Conservation (phyloP, 176 grass and related monocot species). For the Canna indica region DNA sequence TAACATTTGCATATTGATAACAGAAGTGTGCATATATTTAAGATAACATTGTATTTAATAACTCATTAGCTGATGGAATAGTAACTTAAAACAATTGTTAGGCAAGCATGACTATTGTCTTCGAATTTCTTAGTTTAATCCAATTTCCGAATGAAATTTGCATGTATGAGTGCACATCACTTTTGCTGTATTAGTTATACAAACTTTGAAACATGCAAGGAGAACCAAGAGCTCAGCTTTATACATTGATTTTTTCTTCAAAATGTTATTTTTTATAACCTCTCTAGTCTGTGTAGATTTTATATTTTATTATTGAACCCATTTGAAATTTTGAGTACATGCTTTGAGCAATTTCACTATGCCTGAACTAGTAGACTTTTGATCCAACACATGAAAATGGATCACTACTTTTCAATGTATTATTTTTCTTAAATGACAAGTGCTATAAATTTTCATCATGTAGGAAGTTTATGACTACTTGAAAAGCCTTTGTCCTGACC, state of each 20-base stretch:
- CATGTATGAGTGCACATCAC: not conserved
- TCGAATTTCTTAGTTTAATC: not conserved
- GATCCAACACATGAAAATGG: not conserved
- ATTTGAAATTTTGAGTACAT: not conserved
- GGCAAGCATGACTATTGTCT: not conserved
- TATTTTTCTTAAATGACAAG: not conserved
- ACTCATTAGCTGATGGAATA: not conserved
- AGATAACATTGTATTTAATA: no score
- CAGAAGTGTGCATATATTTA: no score
- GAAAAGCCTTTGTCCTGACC: slow-evolving; percentile 95
- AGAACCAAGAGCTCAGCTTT: not conserved
- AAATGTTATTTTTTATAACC: not conserved
- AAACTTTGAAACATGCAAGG: not conserved
- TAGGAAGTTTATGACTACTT: slow-evolving; percentile 98
- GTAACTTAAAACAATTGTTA: not conserved
- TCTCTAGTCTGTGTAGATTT: not conserved
- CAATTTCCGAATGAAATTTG: not conserved
- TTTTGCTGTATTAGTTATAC: not conserved
- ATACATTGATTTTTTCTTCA: not conserved
- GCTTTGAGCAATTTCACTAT: not conserved
- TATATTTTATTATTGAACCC: not conserved
- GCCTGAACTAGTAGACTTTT: not conserved
- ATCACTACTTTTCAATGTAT: not conserved
- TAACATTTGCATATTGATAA: not conserved
- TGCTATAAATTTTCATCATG: not conserved